Evolutionary conservation across 495 filamentous ascomycete species (phyloP).

Genomic region (Hypoxylon fuscum): DNA sequence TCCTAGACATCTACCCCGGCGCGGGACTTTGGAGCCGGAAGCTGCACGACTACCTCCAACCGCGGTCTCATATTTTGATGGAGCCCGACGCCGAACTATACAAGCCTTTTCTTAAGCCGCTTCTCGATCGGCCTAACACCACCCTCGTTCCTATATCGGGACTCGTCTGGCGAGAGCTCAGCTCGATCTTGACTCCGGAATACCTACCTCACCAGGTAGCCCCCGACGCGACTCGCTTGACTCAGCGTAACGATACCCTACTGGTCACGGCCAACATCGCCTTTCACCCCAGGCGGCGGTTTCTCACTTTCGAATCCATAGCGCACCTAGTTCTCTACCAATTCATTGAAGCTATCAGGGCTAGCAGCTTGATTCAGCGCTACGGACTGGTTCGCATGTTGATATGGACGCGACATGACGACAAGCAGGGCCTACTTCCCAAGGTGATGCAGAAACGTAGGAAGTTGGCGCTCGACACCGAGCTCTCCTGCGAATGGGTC

Average conservation of each 20-base stretch:
- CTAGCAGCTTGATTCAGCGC: conserved; percentile 59
- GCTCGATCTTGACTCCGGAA: conserved; percentile 55
- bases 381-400: conserved; percentile 79
- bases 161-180: conserved; percentile 58
- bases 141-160: conserved; percentile 59
- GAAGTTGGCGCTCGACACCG: conserved; percentile 63
- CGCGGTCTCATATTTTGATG: conserved; percentile 81
- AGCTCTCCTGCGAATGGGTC: conserved; percentile 62
- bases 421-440: conserved; percentile 63
- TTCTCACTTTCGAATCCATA: conserved; percentile 50
- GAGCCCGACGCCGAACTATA: conserved; percentile 68
- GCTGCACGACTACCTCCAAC: conserved; percentile 75
- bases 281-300: conserved; percentile 50
- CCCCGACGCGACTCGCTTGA: conserved; percentile 37
- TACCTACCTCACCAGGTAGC: conserved; percentile 61
- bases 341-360: conserved; percentile 55
- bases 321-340: conserved; percentile 56
- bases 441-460: conserved; percentile 59
- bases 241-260: conserved; percentile 68
- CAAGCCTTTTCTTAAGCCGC: conserved; percentile 64
- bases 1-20: conserved; percentile 88
- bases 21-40: conserved; percentile 76
- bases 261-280: conserved; percentile 70
- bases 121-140: conserved; percentile 67
- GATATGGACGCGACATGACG: conserved; percentile 63